A percentile compares a stretch with the other conserved stretches of the same genome.
Evolutionary conservation across 768 basidiomycete species (phyloP).

Genomic region (Pisolithus marmoratus): DNA sequence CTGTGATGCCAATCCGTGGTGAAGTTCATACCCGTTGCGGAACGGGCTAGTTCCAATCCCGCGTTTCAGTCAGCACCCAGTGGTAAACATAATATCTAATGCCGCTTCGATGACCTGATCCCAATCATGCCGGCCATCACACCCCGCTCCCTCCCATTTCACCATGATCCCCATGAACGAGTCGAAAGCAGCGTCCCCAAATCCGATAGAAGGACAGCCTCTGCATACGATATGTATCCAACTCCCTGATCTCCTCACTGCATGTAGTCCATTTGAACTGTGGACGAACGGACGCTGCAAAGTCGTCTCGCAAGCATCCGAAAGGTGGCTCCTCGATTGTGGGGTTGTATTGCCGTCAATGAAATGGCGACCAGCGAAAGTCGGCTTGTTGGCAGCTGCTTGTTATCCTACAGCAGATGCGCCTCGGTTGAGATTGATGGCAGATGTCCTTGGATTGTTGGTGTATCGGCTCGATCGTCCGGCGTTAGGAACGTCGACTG

Average conservation of each 20-base stretch:
- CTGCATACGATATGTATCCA: constrained; percentile 20
- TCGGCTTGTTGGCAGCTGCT: constrained; percentile 51
- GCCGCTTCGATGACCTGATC: no score
- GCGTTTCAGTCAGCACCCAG: no score
- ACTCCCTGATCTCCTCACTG: constrained; percentile 23
- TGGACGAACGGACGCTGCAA: constrained; percentile 24
- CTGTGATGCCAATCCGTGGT: no score
- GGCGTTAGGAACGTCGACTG: background rate
- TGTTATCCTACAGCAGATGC: constrained; percentile 56
- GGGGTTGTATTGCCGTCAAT: constrained; percentile 16
- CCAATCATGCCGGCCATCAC: no score
- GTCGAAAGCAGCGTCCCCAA: background rate
- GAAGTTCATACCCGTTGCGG: no score
- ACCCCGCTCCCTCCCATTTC: no score
- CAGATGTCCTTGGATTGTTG: constrained; percentile 45
- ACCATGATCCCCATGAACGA: no score
- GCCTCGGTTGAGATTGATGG: constrained; percentile 47
- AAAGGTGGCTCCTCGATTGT: constrained; percentile 21
- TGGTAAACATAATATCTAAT: no score
- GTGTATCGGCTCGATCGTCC: constrained; percentile 17
- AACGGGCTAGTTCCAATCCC: no score
- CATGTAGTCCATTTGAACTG: constrained; percentile 21
- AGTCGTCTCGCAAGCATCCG: constrained; percentile 22
- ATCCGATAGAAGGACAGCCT: background rate
- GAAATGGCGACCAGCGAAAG: constrained; percentile 27